phyloP scores from a whole-genome alignment of 2,329 filamentous ascomycete genomes.

The Exophiala xenobiotica region DNA sequence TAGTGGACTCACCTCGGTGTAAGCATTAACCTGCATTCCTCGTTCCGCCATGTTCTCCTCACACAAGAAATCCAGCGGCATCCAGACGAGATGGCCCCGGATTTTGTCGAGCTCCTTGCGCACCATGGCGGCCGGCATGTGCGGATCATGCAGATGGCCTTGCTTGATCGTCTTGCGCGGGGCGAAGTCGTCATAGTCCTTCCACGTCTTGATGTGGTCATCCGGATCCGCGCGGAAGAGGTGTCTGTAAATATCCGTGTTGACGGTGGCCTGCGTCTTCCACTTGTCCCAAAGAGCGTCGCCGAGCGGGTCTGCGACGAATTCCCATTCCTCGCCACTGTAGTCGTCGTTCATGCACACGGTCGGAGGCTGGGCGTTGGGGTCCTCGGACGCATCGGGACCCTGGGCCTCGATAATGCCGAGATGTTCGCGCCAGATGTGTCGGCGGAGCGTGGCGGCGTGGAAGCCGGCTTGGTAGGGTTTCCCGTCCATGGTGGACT shows the following conservation, averaged over 20 bases:
- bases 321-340: slow-evolving; percentile 64
- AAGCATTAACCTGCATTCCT: slow-evolving; percentile 79
- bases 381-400: slow-evolving; percentile 62
- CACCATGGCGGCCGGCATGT: slow-evolving; percentile 70
- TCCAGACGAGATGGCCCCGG: slow-evolving; percentile 88
- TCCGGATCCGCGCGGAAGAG: slow-evolving; percentile 91
- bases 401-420: slow-evolving; percentile 75
- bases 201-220: slow-evolving; percentile 80
- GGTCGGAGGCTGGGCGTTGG: slow-evolving; percentile 74
- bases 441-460: slow-evolving; percentile 75
- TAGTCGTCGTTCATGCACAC: slow-evolving; percentile 71
- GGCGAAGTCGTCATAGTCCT: slow-evolving; percentile 81
- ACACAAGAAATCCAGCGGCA: slow-evolving; percentile 83
- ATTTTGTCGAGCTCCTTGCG: slow-evolving; percentile 74
- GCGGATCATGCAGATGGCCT: slow-evolving; percentile 83
- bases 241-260: slow-evolving; percentile 77
- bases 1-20: slow-evolving; percentile 81
- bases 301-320: slow-evolving; percentile 73
- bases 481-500: slow-evolving; percentile 70
- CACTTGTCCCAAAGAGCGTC: slow-evolving; percentile 69
- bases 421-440: slow-evolving; percentile 88
- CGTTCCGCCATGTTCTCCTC: slow-evolving; percentile 87
- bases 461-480: slow-evolving; percentile 72
- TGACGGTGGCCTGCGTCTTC: slow-evolving; percentile 69
- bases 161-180: slow-evolving; percentile 68